Evolutionary conservation across 345 rosid species (phyloP).

Genomic region (Sonneratia caseolaris): DNA sequence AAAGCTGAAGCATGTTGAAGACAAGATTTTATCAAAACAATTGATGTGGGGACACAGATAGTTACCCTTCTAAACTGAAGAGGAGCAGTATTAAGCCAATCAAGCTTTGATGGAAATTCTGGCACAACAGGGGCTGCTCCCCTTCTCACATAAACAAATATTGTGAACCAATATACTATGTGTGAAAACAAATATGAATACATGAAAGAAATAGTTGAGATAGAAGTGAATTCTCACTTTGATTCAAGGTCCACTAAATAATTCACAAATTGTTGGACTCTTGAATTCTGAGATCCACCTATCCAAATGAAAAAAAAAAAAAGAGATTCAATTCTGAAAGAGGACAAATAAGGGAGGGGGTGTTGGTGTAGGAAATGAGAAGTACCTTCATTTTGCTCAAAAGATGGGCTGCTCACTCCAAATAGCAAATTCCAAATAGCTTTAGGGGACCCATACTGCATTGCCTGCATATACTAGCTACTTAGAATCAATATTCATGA

Average conservation of each 20-base stretch:
- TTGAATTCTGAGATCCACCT: conserved; percentile 39
- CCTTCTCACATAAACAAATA: conserved; percentile 18
- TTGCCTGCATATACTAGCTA: conserved; percentile 38
- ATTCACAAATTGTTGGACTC: conserved; percentile 61
- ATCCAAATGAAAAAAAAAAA: conserved; percentile 10
- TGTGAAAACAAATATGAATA: neutral
- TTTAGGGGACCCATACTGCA: conserved; percentile 89
- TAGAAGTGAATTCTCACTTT: conserved; percentile 28
- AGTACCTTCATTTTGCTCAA: conserved; percentile 38
- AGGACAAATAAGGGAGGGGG: too few species aligned
- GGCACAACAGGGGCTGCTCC: conserved; percentile 63
- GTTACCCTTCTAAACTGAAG: conserved; percentile 71
- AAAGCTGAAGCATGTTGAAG: neutral
- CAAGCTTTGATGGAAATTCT: conserved; percentile 75
- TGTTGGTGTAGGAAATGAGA: neutral
- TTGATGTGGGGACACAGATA: conserved; percentile 5
- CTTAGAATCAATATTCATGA: neutral
- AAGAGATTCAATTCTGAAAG: neutral
- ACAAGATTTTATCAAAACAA: neutral
- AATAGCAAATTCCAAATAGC: conserved; percentile 74
- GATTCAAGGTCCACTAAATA: conserved; percentile 73
- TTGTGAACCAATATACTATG: neutral
- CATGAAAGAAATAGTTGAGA: conserved; percentile 4
- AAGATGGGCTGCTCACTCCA: conserved; percentile 46
- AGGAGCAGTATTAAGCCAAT: conserved; percentile 88